Conservation (phyloP, 2,329 filamentous ascomycete genomes). For the Whalleya microplaca region DNA sequence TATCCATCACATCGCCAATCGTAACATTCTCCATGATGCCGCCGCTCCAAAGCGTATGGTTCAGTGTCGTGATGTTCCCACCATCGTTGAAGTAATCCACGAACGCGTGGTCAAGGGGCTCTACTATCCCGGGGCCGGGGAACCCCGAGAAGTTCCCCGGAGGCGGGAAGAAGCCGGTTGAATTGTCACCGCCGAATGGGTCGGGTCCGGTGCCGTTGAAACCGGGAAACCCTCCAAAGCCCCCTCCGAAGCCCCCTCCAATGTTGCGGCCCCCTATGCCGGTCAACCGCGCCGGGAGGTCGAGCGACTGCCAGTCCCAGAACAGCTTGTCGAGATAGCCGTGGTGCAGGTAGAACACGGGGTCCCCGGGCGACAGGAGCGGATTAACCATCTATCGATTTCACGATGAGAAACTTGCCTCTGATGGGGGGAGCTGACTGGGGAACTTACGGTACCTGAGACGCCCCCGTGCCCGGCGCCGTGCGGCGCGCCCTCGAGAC, state of each 20-base stretch:
- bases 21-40: constrained; percentile 32
- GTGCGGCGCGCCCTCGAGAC: constrained; percentile 25
- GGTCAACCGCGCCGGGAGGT: constrained; percentile 24
- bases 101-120: constrained; percentile 20
- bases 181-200: constrained; percentile 14
- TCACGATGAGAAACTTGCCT: no score
- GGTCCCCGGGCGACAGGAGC: constrained; percentile 29
- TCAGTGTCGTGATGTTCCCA: constrained; percentile 31
- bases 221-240: constrained; percentile 1
- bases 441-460: constrained; percentile 22
- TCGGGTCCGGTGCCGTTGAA: neutral
- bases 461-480: constrained; percentile 28
- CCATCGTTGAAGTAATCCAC: constrained; percentile 33
- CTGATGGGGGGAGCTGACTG: no score
- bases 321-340: constrained; percentile 32
- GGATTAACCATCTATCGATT: constrained; percentile 26
- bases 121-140: constrained; percentile 14
- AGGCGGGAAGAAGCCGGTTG: constrained; percentile 8
- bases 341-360: constrained; percentile 34
- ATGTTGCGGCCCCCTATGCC: constrained; percentile 31
- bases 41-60: constrained; percentile 33
- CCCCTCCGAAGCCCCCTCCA: constrained; percentile 11
- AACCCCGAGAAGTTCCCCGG: constrained; percentile 12
- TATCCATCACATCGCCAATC: constrained; percentile 34
- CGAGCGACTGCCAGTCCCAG: constrained; percentile 32